Evolutionary conservation across 306 rosid species (phyloP), one percentile per base, ranked within the genome.

Genomic region (Luffa aegyptiaca): DNA sequence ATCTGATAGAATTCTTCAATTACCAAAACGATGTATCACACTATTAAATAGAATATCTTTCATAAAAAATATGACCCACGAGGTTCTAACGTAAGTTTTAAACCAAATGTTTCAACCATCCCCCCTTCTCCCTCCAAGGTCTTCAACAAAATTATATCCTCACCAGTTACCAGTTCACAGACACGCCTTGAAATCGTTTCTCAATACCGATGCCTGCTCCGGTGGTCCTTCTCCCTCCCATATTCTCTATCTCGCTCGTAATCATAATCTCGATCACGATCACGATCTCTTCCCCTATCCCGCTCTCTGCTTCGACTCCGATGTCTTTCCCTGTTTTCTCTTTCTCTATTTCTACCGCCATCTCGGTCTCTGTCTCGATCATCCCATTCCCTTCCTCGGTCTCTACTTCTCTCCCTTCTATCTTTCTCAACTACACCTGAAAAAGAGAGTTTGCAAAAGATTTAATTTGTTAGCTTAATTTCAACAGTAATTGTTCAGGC

Each of bases 381-480:
- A 53, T 84, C 86, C 10, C 86, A 87, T 8, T 91, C 97, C 84
- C 97, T 90, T 81, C 88, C 97, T 78, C 95, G 87, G 81, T 87
- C 98, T 83, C 93, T 86, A 78, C 94, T 84, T 85, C 91, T 93
- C 83, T 92, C 97, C 86, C 91, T 85, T 62, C 89, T 84, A 84
- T 92, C 98, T 83, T 82, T 88, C 56, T 91, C 97, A 59, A 80
- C 20, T 39, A 88, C 90, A 81, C 96, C 99, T 95, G 97, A 13
- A 75, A 76, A n/a, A 3, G 6, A 2, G 2, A 13, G 78, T 49
- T 73, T 16, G 7, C 77, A 49, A 14, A 70, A 20, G 9, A 70
- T 70, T 2, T 70, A 70, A 20, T 12, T 21, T 45, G 11, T 39
- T 45, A 7, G 52, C 51, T n/a, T 20, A 42, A 8, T 41, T 65